Conservation (phyloP, 2,329 filamentous ascomycete genomes). For the Fusarium lyarnte region DNA sequence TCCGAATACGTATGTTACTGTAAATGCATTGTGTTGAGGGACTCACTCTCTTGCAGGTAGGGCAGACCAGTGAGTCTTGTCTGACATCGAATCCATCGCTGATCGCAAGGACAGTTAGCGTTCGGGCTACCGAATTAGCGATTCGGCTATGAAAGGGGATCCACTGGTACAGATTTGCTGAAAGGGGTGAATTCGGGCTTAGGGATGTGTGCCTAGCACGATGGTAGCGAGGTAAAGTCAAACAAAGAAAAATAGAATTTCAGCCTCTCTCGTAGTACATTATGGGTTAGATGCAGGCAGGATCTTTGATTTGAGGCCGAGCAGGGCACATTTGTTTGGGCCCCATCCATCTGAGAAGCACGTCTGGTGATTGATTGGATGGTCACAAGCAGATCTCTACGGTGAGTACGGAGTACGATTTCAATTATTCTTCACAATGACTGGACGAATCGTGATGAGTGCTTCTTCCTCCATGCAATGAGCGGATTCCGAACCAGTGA, state of each 20-base stretch:
- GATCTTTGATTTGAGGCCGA: slow-evolving; percentile 16
- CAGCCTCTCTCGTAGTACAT: slow-evolving; percentile 20
- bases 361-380: not conserved
- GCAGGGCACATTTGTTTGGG: not conserved
- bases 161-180: not conserved
- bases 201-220: slow-evolving; percentile 9
- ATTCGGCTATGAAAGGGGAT: slow-evolving; percentile 4
- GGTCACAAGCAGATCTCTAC: not conserved
- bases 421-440: not conserved
- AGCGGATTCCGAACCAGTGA: not conserved
- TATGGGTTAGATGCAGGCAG: slow-evolving; percentile 9
- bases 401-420: not conserved
- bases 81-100: slow-evolving; percentile 22
- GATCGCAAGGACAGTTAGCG: slow-evolving; percentile 20
- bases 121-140: not conserved
- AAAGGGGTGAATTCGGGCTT: not conserved
- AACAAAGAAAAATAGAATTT: slow-evolving; percentile 15
- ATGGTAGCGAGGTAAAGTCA: not conserved
- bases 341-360: not conserved
- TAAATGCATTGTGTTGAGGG: not conserved
- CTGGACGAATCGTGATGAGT: slow-evolving; percentile 19
- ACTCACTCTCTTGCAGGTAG: not conserved
- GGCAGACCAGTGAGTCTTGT: slow-evolving; percentile 18
- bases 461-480: not conserved
- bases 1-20: not conserved